Evolutionary conservation across 2,329 filamentous ascomycete genomes (phyloP).

Genomic region (Capronia epimyces): DNA sequence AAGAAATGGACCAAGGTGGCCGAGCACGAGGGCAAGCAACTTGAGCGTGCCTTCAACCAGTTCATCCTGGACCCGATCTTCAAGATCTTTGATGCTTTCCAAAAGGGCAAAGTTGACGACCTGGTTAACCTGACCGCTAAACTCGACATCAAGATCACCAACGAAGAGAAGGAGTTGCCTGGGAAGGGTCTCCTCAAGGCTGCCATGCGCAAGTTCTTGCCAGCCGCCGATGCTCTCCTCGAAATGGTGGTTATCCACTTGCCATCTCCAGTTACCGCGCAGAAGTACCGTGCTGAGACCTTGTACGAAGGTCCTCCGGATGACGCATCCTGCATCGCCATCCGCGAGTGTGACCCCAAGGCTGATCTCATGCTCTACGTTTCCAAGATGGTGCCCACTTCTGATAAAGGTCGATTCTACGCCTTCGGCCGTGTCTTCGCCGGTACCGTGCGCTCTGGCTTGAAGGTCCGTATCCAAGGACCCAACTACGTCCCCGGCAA

Average conservation of each 20-base stretch:
- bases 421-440: constrained; percentile 99
- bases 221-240: constrained; percentile 92
- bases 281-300: constrained; percentile 97
- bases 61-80: constrained; percentile 99
- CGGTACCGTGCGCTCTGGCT: constrained; percentile 93
- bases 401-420: constrained; percentile 99
- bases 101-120: constrained; percentile 99
- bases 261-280: constrained; percentile 89
- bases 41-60: constrained; percentile 99
- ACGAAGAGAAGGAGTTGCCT: constrained; percentile 86
- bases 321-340: constrained; percentile 88
- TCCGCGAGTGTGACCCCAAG: constrained; percentile 97
- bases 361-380: constrained; percentile 99
- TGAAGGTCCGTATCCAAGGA: constrained; percentile 99
- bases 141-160: constrained; percentile 84
- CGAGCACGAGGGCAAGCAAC: constrained; percentile 75
- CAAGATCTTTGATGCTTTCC: constrained; percentile 93
- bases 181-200: constrained; percentile 97
- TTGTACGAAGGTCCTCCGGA: constrained; percentile 96
- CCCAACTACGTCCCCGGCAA: constrained; percentile 97
- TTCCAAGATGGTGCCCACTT: constrained; percentile 99
- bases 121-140: constrained; percentile 76
- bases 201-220: constrained; percentile 98
- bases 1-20: constrained; percentile 98
- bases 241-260: constrained; percentile 99